Evolutionary conservation across 306 rosid genomes (phyloP), one percentile per base, ranked within the genome.

Genomic region (Cucurbita argyrosperma): DNA sequence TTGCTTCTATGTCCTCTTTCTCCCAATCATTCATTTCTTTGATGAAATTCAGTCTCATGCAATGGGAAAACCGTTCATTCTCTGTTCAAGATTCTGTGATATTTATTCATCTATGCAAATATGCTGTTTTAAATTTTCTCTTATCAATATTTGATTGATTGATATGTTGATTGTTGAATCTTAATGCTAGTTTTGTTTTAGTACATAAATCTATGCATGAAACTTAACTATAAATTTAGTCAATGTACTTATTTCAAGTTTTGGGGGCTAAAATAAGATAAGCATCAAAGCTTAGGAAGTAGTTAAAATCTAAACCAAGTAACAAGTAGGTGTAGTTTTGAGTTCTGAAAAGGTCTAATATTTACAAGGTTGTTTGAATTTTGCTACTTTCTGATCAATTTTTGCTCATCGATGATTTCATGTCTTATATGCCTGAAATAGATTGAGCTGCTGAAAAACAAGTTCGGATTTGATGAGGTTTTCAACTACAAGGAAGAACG

Each of bases 401-500:
- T 60, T 30, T 11, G 38, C 40, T 37, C 68, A 62, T 62, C 39
- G n/a, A n/a, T 5, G n/a, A 16, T 30, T 10, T 43, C 72, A 5
- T 18, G 7, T 43, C 10, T 18, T 43, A 1, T 66, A 18, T 66
- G 72, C 38, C 10, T 26, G 15, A 66, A 37, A 19, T 19, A 66
- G 72, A 66, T 66, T 43, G 72, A 66, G 68, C 57, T 75, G 72
- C 47, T 83, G 70, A 83, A 80, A 79, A 78, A 78, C 76, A 80
- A 75, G 42, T 66, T 66, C 10, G 72, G 72, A 18, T 66, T 40
- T 66, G 72, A 66, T 18, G 72, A 66, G 38, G 72, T 55, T 47
- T 78, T 82, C 75, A 78, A 78, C 67, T 82, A 82, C 61, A 82
- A 82, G 45, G 85, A 78, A 78, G 85, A 78, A 63, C 18, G 46